Percentiles rank a stretch among this genome's conserved stretches.
phyloP scores from a whole-genome alignment of 2,329 filamentous ascomycete species.

The Xylariaceae sp. region DNA sequence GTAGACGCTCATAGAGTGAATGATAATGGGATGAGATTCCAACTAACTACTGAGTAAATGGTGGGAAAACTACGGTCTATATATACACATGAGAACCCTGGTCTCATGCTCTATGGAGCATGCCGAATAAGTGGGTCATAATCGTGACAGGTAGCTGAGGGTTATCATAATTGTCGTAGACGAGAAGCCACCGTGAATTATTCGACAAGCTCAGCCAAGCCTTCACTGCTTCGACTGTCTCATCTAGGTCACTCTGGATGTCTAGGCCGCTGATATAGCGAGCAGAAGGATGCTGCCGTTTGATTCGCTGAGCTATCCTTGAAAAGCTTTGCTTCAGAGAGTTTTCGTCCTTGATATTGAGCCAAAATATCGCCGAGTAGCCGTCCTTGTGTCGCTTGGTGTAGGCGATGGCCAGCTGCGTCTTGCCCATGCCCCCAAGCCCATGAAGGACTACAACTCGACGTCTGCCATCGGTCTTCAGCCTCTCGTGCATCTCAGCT shows the following conservation, averaged over 20 bases:
- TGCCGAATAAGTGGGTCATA: no score
- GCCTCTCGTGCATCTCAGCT: slow-evolving; percentile 1
- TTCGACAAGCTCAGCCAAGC: slow-evolving; percentile 31
- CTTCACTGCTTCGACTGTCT: slow-evolving; percentile 27
- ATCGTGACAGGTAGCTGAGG: no score
- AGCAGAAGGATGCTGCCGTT: neutral
- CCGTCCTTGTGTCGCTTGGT: slow-evolving; percentile 9
- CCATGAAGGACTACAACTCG: slow-evolving; percentile 11
- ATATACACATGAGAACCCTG: no score
- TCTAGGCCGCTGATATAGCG: neutral
- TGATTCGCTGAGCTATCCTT: neutral
- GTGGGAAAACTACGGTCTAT: no score
- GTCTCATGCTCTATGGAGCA: no score
- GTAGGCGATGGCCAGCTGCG: slow-evolving; percentile 11
- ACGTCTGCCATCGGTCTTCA: slow-evolving; percentile 18
- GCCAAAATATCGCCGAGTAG: slow-evolving; percentile 2
- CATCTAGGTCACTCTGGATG: neutral
- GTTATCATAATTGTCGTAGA: slow-evolving; percentile 40
- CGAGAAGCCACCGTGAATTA: slow-evolving; percentile 36
- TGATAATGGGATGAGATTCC: no score
- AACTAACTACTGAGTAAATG: no score
- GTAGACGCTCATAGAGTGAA: no score
- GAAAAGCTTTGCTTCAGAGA: neutral
- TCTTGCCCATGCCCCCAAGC: slow-evolving; percentile 15
- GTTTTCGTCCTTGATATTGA: slow-evolving; percentile 1